These are phyloP conservation scores for Phytopythium chamaehyphon DNA, from an alignment of 352 stramenopile species.

Conservation along the genomic window DNA sequence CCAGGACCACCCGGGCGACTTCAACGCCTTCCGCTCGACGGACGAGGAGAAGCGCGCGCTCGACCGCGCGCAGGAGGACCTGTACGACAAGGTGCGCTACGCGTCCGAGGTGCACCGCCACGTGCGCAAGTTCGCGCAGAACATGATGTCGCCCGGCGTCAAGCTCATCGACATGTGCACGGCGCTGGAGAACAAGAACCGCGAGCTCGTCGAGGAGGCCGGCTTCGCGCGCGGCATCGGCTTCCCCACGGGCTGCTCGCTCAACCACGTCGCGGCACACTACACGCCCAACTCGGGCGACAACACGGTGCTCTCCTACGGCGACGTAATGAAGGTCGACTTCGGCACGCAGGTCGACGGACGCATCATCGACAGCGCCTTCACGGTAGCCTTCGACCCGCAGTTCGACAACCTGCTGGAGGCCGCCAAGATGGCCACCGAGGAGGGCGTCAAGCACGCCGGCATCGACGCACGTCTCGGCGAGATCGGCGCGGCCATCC, in stretches of 20 bases:
- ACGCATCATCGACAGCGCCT: slow-evolving; percentile 97
- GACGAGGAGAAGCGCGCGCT: slow-evolving; percentile 79
- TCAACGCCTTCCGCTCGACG: slow-evolving; percentile 89
- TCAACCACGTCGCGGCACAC: slow-evolving; percentile 98
- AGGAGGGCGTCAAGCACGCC: slow-evolving; percentile 89
- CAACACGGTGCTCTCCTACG: slow-evolving; percentile 91
- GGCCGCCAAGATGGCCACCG: slow-evolving; percentile 92
- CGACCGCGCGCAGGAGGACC: slow-evolving; percentile 70
- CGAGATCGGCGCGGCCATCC: slow-evolving; percentile 94
- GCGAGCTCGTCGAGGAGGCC: slow-evolving; percentile 91
- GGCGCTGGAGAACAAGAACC: slow-evolving; percentile 95
- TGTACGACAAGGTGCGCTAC: slow-evolving; percentile 80
- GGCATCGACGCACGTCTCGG: slow-evolving; percentile 95
- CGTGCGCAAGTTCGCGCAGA: slow-evolving; percentile 91
- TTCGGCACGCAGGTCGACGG: slow-evolving; percentile 97
- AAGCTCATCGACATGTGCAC: slow-evolving; percentile 96
- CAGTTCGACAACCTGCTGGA: slow-evolving; percentile 92
- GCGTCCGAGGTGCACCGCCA: slow-evolving; percentile 95
- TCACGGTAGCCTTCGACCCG: slow-evolving; percentile 95
- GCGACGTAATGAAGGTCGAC: slow-evolving; percentile 98
- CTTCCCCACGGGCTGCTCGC: slow-evolving; percentile 91
- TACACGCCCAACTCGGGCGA: slow-evolving; percentile 97
- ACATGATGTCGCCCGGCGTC: slow-evolving; percentile 95
- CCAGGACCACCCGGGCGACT: slow-evolving; percentile 88
- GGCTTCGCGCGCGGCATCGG: slow-evolving; percentile 54